Conservation (phyloP, 1,284 basidiomycete species). For the Lignosus rhinocerotis region DNA sequence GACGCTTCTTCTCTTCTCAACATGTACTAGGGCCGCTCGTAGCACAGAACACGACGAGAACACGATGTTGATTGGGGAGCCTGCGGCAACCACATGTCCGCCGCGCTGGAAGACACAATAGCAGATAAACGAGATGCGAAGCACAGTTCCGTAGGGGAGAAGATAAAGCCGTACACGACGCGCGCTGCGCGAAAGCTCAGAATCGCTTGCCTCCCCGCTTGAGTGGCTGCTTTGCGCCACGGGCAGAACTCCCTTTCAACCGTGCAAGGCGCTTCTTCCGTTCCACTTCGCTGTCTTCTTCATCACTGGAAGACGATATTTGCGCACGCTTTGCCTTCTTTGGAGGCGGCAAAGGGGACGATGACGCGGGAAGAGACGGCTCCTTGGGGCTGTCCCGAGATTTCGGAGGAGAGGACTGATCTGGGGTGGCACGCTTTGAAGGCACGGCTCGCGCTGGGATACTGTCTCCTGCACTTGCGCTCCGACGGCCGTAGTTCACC, state of each 20-base stretch:
- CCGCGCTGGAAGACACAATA: neutral
- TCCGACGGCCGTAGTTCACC: conserved; percentile 11
- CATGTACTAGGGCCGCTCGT: conserved; percentile 11
- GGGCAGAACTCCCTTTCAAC: conserved; percentile 36
- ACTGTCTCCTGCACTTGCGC: neutral
- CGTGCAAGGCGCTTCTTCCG: conserved; percentile 41
- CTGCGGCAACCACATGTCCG: conserved; percentile 14
- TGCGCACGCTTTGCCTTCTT: conserved; percentile 44
- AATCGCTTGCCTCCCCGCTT: conserved; percentile 73
- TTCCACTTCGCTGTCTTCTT: conserved; percentile 56
- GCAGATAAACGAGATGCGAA: conserved; percentile 12
- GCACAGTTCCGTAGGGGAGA: conserved; percentile 10
- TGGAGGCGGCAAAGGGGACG: conserved; percentile 42
- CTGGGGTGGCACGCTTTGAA: conserved; percentile 21
- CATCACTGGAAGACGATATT: conserved; percentile 44
- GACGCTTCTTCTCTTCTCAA: conserved; percentile 15
- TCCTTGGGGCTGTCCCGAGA: conserved; percentile 8
- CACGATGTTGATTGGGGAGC: conserved; percentile 16
- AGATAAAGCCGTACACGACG: conserved; percentile 4
- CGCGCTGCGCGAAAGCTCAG: conserved; percentile 36
- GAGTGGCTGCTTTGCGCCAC: conserved; percentile 68
- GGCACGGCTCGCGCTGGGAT: conserved; percentile 17
- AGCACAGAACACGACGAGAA: conserved; percentile 21
- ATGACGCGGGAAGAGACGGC: conserved; percentile 6
- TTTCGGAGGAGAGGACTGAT: conserved; percentile 12